Base-by-base conservation (phyloP, 192 early-diverging fungal species). In the Dissophora ornata region DNA sequence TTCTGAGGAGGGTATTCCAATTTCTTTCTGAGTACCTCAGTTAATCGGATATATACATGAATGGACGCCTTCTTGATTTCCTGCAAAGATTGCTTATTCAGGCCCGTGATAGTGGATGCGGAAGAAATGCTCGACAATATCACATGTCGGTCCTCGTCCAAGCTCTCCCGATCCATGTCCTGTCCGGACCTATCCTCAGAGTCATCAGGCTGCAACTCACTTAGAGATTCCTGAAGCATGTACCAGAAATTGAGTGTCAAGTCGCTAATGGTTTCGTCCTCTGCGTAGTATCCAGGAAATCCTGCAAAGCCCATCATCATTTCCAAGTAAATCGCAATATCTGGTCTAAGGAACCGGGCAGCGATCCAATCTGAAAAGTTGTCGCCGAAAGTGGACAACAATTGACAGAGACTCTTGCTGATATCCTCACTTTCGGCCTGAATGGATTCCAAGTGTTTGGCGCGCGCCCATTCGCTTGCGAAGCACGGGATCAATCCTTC, bases 231-330 rank as follows among this genome's bases (percentile, higher is more conserved):
- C 66, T 93, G 91, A 12, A 92, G 67, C 46, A 87, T 63, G 34
- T 85, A 90, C 92, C 92, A 93, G 58, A 92, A 89, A 55, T 88
- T 86, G 18, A 93, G 85, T 5, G 91, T 83, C 42, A 89, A 79
- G 42, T 90, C 91, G 52, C 88, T 89, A 60, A 90, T 75, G 28
- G 86, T 87, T 68, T 94, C 89, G 56, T 90, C 88, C 28, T 84
- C 79, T 4, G 86, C 91, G 41, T 84, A 88, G 51, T 89, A 84
- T 3, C 92, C 92, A 4, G 90, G 87, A 59, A 87, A 92, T 55
- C 85, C 84, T 15, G 87, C 88, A 63, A 92, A 84, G 15, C 82
- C 86, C 63, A 94, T 80, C 69, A 90, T 84, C 81, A 85, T 81
- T 40, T 83, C 64, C 52, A 86, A 67, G 6, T 83, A 81, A 24